These are phyloP conservation scores for Trichosporon sp. DNA, from an alignment of 1,284 basidiomycete genomes.

Conservation along the genomic window DNA sequence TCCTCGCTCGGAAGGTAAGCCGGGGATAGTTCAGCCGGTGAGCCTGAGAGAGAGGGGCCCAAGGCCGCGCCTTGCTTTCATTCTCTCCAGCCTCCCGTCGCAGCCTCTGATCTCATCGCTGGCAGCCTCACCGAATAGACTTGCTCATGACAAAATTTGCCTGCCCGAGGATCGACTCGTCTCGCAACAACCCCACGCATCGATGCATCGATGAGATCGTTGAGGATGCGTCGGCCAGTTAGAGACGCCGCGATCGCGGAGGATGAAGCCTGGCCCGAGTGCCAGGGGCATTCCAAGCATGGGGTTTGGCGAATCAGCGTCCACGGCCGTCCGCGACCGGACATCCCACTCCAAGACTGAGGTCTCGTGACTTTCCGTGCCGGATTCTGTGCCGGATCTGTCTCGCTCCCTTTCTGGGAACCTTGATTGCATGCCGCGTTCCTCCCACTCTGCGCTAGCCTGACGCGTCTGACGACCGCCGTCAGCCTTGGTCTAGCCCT, in stretches of 20 bases:
- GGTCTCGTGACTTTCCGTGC: constrained; percentile 18
- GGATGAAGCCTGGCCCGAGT: background rate
- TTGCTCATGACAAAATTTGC: background rate
- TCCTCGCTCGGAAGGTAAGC: background rate
- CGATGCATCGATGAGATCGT: background rate
- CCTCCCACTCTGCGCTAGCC: background rate
- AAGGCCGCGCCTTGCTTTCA: too few species aligned
- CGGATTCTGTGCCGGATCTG: constrained; percentile 4
- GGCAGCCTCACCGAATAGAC: too few species aligned
- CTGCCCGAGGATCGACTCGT: background rate
- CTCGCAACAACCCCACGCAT: background rate
- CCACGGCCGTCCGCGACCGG: background rate
- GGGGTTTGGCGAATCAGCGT: constrained; percentile 6
- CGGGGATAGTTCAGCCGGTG: background rate
- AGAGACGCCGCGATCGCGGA: constrained; percentile 10
- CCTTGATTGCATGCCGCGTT: background rate
- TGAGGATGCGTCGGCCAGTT: too few species aligned
- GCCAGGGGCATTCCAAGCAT: background rate
- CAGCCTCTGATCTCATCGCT: too few species aligned
- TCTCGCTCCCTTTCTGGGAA: background rate
- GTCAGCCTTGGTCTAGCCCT: background rate
- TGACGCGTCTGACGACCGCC: background rate
- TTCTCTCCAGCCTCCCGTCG: too few species aligned
- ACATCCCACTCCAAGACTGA: background rate
- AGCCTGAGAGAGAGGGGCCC: background rate